These are phyloP conservation scores for Lasiodiplodia sp. DNA, from an alignment of 2,329 filamentous ascomycete species.

Conservation along the genomic window DNA sequence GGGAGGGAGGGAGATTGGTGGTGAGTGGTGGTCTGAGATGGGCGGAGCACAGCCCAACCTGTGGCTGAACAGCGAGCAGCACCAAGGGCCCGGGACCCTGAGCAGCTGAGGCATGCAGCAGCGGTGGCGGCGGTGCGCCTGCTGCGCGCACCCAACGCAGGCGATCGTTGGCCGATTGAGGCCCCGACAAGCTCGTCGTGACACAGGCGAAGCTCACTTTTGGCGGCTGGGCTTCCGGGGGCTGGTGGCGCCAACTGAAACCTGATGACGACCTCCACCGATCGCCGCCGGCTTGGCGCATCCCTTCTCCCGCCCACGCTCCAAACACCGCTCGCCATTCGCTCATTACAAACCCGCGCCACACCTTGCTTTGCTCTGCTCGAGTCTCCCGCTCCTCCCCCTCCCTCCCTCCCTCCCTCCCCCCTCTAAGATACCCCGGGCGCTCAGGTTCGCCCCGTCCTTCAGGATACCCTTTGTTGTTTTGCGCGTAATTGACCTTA, in stretches of 20 bases:
- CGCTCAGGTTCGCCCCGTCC: neutral
- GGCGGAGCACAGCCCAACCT: conserved; percentile 23
- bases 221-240: conserved; percentile 18
- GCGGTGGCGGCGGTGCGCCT: neutral
- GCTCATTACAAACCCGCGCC: conserved; percentile 16
- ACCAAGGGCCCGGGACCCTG: neutral
- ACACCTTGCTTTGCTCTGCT: conserved; percentile 1
- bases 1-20: neutral
- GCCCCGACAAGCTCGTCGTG: conserved; percentile 2
- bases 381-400: neutral
- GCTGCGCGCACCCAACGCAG: neutral
- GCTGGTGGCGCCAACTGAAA: conserved; percentile 20
- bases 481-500: conserved; percentile 18
- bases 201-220: conserved; percentile 6
- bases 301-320: conserved; percentile 16
- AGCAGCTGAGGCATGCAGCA: neutral
- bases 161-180: conserved; percentile 1
- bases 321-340: conserved; percentile 12
- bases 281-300: conserved; percentile 17
- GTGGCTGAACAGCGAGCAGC: conserved; percentile 10
- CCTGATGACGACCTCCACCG: conserved; percentile 24
- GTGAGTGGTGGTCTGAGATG: conserved; percentile 14
- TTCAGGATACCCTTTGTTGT: conserved; percentile 17
- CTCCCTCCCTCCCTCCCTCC: neutral
- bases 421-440: conserved; percentile 16